phyloP scores from a whole-genome alignment of 768 basidiomycete species.

The Pleurotus djamor region DNA sequence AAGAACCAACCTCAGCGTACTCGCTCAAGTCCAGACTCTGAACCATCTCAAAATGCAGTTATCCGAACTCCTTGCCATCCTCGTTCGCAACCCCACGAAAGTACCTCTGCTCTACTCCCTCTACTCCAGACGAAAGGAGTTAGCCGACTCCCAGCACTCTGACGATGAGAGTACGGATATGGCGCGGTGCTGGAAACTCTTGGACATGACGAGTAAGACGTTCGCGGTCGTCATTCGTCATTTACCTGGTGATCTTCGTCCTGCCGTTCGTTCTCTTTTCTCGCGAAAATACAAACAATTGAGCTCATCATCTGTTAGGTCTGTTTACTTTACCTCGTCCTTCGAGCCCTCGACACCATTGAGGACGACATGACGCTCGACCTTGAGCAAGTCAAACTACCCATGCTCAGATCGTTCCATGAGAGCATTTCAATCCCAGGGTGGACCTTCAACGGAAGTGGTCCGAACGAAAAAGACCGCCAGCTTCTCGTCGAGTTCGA shows the following conservation, averaged over 20 bases:
- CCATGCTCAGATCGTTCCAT: conserved; percentile 2
- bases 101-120: neutral
- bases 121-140: neutral
- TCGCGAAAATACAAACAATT: no score
- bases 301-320: neutral
- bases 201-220: conserved; percentile 4
- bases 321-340: neutral
- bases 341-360: conserved; percentile 1
- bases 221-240: conserved; percentile 1
- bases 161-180: neutral
- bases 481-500: conserved; percentile 4
- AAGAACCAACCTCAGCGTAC: no score
- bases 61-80: neutral
- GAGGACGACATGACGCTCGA: conserved; percentile 4
- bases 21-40: neutral
- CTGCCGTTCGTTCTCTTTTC: neutral
- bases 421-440: neutral
- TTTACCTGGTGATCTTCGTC: conserved; percentile 1
- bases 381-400: conserved; percentile 1
- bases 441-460: conserved; percentile 3
- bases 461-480: conserved; percentile 3
- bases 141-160: neutral
- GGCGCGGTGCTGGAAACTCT: neutral
- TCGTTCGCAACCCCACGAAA: neutral
- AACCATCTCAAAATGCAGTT: neutral